Evolutionary conservation across 1,284 basidiomycete genomes (phyloP).

Genomic region (Heliocybe sulcata): DNA sequence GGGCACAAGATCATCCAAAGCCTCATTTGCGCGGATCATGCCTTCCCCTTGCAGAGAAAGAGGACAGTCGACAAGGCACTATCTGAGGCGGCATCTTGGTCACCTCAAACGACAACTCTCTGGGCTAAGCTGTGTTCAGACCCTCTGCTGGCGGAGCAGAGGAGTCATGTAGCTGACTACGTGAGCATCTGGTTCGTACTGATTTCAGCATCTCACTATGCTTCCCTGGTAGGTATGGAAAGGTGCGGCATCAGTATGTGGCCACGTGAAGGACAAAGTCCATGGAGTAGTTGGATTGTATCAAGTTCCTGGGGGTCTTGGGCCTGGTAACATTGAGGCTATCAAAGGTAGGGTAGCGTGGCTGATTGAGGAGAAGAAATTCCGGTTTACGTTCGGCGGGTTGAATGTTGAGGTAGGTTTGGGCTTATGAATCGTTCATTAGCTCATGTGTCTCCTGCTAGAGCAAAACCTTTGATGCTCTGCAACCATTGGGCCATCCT

Average conservation of each 20-base stretch:
- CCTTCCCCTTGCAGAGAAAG: neutral
- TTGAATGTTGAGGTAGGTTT: neutral
- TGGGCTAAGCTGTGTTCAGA: neutral
- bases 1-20: neutral
- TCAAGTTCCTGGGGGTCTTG: neutral
- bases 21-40: neutral
- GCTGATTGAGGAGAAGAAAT: neutral
- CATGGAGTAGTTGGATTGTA: neutral
- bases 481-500: too few relatives aligned
- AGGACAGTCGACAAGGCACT: neutral
- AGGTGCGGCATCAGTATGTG: neutral
- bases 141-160: neutral
- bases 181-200: neutral
- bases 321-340: neutral
- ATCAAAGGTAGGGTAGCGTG: neutral
- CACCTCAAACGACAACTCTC: neutral
- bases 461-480: too few relatives aligned
- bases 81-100: neutral
- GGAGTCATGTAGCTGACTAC: neutral
- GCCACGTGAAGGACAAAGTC: neutral
- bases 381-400: neutral
- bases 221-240: neutral
- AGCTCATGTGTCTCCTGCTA: too few relatives aligned
- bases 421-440: too few relatives aligned
- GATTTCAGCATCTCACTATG: neutral